Evolutionary conservation across 768 basidiomycete species (phyloP).

Genomic region (Suillus placidus): DNA sequence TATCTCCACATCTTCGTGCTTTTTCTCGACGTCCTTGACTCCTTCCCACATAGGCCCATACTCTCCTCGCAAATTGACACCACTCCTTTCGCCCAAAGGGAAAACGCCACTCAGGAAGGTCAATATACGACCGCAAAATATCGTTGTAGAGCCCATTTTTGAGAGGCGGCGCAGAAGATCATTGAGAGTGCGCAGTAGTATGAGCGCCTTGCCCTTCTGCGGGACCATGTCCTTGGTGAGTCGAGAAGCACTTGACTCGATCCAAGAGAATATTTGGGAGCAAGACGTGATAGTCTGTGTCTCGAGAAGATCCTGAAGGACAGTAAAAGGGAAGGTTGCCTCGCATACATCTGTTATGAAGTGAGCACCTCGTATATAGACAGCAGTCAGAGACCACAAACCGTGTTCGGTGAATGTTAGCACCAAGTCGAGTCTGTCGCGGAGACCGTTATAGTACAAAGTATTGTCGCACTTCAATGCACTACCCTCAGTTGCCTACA

Average conservation of each 20-base stretch:
- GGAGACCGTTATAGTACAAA: constrained; percentile 63
- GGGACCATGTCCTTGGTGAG: constrained; percentile 81
- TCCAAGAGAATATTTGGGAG: constrained; percentile 87
- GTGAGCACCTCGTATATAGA: constrained; percentile 6
- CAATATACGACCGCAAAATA: constrained; percentile 88
- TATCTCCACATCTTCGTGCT: constrained; percentile 35
- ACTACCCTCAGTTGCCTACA: constrained; percentile 66
- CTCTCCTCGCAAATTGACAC: constrained; percentile 89
- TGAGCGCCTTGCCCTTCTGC: constrained; percentile 85
- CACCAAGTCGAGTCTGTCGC: constrained; percentile 69
- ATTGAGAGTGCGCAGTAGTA: constrained; percentile 83
- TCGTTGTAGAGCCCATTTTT: constrained; percentile 81
- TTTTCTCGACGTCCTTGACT: constrained; percentile 45
- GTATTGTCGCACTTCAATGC: constrained; percentile 56
- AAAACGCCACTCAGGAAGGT: constrained; percentile 86
- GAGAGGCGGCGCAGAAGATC: constrained; percentile 85
- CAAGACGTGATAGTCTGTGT: constrained; percentile 84
- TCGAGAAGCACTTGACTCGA: constrained; percentile 69
- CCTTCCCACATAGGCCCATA: constrained; percentile 81
- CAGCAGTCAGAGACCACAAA: constrained; percentile 33
- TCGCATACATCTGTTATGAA: constrained; percentile 70
- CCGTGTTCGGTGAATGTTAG: constrained; percentile 80
- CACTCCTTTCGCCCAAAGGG: constrained; percentile 85
- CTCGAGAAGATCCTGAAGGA: constrained; percentile 83
- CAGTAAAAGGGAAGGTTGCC: constrained; percentile 66